Base-by-base conservation (phyloP, 1,139 yeast species). In the Blastobotrys proliferans region DNA sequence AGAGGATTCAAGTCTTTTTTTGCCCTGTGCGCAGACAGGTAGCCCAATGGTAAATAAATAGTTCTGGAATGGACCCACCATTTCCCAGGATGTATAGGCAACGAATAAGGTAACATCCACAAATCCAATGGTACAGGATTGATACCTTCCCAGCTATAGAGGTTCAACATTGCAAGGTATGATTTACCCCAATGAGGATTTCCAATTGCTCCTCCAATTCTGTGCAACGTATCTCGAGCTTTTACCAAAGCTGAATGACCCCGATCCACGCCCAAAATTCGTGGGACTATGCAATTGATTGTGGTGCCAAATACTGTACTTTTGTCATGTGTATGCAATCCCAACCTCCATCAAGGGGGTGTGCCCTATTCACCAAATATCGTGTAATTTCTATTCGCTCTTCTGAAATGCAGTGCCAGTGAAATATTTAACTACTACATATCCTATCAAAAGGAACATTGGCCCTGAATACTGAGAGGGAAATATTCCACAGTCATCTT, bases 21-120 rank as follows among this genome's bases (percentile, higher is more conserved):
- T 13, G 73, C 70, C 44, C 68, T 65, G 31, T 76, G 73, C 40
- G 87, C 71, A 17, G 84, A 77, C 10, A 92, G 63, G 60, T 90
- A 92, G 13, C 97, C 94, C 57, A 90, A 70, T 0, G 97, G 94
- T 35, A 86, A 66, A 57, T 90, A 92, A 26, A 94, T 87, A 1
- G 94, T 96, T 46, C 99, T 70, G 0, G 97, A 90, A 59, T 94
- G 99, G 22, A 92, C 97, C 99, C 99, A 94, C 98, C 97, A 94
- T 59, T 87, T 75, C 22, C 92, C 95, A 1, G 99, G 98, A 60
- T 92, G 98, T 31, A 88, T 70, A 0, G 96, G 95, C 2, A 82
- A 56, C 40, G 72, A 60, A 51, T 87, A 85, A 1, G 98, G 99
- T 38, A 92, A 65, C 51, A 83, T 67, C 94, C 96, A 94, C 42